These are phyloP conservation scores for Pleoardoris graminearum DNA, from an alignment of 2,329 filamentous ascomycete species.

Conservation along the genomic window DNA sequence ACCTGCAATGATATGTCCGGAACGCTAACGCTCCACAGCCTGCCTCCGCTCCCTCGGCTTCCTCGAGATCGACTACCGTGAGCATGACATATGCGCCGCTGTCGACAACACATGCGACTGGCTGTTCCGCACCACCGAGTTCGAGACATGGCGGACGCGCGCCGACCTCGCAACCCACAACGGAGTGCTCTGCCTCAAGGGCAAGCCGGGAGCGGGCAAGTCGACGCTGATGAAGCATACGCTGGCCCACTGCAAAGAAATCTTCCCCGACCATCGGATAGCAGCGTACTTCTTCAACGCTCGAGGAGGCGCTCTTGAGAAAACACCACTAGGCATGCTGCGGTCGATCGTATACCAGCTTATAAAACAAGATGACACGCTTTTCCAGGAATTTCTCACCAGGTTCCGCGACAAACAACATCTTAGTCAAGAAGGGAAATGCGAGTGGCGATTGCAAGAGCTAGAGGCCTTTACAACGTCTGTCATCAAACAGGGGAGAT, in stretches of 20 bases:
- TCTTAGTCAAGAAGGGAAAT: conserved; percentile 8
- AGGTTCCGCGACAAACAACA: conserved; percentile 7
- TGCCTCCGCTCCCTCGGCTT: conserved; percentile 10
- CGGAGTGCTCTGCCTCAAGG: conserved; percentile 46
- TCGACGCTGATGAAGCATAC: conserved; percentile 33
- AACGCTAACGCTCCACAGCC: conserved; percentile 7
- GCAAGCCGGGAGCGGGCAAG: conserved; percentile 34
- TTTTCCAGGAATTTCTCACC: conserved; percentile 6
- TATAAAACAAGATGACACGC: conserved; percentile 6
- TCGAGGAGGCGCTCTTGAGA: conserved; percentile 14
- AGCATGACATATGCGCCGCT: conserved; percentile 5
- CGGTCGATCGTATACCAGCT: conserved; percentile 20
- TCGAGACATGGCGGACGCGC: conserved; percentile 2
- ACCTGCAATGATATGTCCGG: conserved; percentile 2
- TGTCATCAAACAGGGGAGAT: conserved; percentile 17
- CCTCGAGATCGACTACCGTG: conserved; percentile 7
- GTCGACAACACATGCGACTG: conserved; percentile 9
- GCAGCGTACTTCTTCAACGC: conserved; percentile 20
- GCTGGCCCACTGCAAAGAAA: conserved; percentile 4
- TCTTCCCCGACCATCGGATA: conserved; percentile 6
- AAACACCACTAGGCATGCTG: conserved; percentile 16
- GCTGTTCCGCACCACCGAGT: conserved; percentile 5
- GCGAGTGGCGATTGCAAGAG: conserved; percentile 4
- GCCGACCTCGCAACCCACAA: conserved; percentile 20
- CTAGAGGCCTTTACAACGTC: conserved; percentile 9